Base-by-base conservation (phyloP, 805 yeast species). In the Suhomyces kilbournensis region DNA sequence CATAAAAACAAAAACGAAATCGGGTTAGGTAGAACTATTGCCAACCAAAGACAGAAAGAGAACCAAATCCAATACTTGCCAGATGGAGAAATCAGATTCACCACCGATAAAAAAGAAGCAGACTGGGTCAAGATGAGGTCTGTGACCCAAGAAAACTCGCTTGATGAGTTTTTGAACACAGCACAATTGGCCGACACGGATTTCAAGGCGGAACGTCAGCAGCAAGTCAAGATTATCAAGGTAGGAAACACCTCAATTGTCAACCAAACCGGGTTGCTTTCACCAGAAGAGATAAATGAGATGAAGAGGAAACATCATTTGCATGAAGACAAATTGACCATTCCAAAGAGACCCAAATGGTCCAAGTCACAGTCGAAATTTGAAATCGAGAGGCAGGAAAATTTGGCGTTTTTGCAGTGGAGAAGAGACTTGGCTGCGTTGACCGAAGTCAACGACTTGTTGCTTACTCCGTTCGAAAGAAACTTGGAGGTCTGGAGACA, bases 401-500 rank as follows among this genome's bases (percentile, higher is more conserved):
- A 87, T 62, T 88, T 90, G 56, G 86, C 97, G 1, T 94, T 94
- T 64, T 78, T 94, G 62, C 86, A 88, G 28, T 94, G 99, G 99
- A 83, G 99, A 74, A 79, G 98, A 65, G 85, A 84, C 48, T 78
- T 94, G 55, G 99, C 99, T 0, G 70, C 79, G 44, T 75, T 94
- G 52, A 96, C 92, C 57, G 96, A 93, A 67, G 81, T 80, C 60
- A 83, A 90, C 58, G 96, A 93, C 68, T 76, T 94, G 62, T 75
- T 92, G 53, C 78, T 94, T 66, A 94, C 99, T 0, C 99, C 99
- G 4, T 94, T 93, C 66, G 99, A 94, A 75, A 84, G 99, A 75
- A 94, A 94, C 68, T 77, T 94, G 57, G 97, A 93, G 77, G 97
- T 94, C 53, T 94, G 99, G 99, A 85, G 94, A 66, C 99, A 94